A percentile compares a stretch with the other conserved stretches of the same genome.
These are phyloP conservation scores for Recurvomyces mirabilis DNA, from an alignment of 495 filamentous ascomycete species.

Conservation along the genomic window DNA sequence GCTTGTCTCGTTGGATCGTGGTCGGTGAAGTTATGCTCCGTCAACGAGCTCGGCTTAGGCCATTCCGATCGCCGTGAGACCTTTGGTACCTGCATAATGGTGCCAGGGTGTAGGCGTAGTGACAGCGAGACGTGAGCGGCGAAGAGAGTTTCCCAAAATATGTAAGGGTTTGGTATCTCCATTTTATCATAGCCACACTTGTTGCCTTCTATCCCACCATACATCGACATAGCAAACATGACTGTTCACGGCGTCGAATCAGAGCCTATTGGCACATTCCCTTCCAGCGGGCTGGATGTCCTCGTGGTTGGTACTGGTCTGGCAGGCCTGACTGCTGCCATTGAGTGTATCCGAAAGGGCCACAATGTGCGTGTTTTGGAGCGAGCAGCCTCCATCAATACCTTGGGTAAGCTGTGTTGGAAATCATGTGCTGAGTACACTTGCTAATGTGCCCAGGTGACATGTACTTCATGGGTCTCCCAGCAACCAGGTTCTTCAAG, in stretches of 20 bases:
- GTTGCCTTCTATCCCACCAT: no score
- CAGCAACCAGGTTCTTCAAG: conserved; percentile 13
- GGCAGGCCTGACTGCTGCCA: conserved; percentile 50
- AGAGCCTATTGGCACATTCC: conserved; percentile 23
- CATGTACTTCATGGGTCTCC: conserved; percentile 19
- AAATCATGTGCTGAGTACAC: neutral
- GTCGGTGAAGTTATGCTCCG: no score
- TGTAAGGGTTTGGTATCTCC: no score
- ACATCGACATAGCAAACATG: conserved; percentile 7
- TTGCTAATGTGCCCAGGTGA: conserved; percentile 7
- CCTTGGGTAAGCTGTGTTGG: conserved; percentile 19
- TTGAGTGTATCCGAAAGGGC: conserved; percentile 54
- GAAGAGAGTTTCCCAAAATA: no score
- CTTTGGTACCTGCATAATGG: no score
- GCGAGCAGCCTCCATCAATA: conserved; percentile 28
- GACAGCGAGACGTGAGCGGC: no score
- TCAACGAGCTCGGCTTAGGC: no score
- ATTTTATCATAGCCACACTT: no score
- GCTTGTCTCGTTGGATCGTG: no score
- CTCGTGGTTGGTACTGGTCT: conserved; percentile 53
- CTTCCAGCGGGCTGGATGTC: conserved; percentile 43
- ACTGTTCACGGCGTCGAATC: conserved; percentile 17
- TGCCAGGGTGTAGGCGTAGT: no score
- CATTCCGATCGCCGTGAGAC: no score
- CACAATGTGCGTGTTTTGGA: conserved; percentile 49